phyloP scores from a whole-genome alignment of 768 basidiomycete species.

The Pleurotus tuber-regium region DNA sequence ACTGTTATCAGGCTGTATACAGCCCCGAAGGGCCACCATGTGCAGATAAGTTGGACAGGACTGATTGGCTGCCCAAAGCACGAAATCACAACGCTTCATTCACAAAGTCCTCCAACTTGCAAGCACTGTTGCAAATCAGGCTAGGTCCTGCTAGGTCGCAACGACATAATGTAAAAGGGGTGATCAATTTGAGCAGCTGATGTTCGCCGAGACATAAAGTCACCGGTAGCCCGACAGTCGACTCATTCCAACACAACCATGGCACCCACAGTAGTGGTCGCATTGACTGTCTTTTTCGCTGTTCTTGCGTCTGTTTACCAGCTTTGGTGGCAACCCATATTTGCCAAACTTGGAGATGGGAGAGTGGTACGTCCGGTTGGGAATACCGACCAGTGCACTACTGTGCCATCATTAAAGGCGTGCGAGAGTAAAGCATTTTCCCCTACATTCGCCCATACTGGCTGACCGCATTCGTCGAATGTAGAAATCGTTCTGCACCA shows the following conservation, averaged over 20 bases:
- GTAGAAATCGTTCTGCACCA: constrained; percentile 43
- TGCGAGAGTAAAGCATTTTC: constrained; percentile 53
- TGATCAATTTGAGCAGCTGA: no score
- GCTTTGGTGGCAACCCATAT: constrained; percentile 42
- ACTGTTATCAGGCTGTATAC: neutral
- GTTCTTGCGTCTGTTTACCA: constrained; percentile 44
- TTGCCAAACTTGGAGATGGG: constrained; percentile 41
- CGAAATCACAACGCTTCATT: no score
- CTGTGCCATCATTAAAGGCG: constrained; percentile 53
- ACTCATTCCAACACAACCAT: constrained; percentile 3
- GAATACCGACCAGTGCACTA: constrained; percentile 42
- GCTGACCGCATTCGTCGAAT: neutral
- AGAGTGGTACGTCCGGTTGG: constrained; percentile 43
- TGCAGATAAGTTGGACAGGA: neutral
- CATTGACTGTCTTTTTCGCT: constrained; percentile 19
- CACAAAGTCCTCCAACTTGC: no score
- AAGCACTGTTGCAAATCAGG: no score
- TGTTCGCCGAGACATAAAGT: neutral
- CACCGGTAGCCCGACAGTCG: no score
- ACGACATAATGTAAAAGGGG: no score
- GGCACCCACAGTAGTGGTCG: constrained; percentile 7
- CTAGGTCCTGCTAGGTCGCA: no score
- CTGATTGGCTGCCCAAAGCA: neutral
- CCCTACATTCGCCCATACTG: neutral
- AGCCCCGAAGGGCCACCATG: neutral